Evolutionary conservation across 2,329 filamentous ascomycete genomes (phyloP).

Genomic region (Lizonia empirigonia): DNA sequence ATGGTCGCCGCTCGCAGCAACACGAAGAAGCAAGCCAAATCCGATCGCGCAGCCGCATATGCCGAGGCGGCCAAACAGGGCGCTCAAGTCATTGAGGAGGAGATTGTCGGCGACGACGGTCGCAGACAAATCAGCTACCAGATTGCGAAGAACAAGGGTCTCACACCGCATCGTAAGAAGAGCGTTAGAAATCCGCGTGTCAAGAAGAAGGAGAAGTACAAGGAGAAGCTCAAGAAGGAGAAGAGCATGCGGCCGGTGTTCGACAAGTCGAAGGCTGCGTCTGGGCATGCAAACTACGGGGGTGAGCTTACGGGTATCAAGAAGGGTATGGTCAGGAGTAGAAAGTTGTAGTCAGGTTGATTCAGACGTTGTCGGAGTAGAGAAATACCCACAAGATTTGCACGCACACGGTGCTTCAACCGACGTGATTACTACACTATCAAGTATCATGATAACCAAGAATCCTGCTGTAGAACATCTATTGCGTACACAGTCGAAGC

Average conservation of each 20-base stretch:
- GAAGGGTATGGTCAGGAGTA: conserved; percentile 87
- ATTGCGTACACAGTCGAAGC: no score
- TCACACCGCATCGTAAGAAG: conserved; percentile 89
- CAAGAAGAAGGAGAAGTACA: conserved; percentile 97
- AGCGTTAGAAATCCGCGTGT: conserved; percentile 92
- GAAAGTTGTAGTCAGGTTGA: conserved; percentile 70
- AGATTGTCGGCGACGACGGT: conserved; percentile 77
- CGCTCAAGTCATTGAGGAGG: conserved; percentile 68
- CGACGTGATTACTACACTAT: no score
- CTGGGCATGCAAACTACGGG: conserved; percentile 67
- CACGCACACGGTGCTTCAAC: not conserved
- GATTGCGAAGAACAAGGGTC: conserved; percentile 97
- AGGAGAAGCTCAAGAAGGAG: conserved; percentile 97
- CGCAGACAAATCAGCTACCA: conserved; percentile 92
- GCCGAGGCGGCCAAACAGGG: conserved; percentile 61
- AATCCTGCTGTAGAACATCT: no score
- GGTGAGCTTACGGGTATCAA: conserved; percentile 97
- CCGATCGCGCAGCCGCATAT: conserved; percentile 66
- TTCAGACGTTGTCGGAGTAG: not conserved
- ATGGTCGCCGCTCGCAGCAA: conserved; percentile 74
- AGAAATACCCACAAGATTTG: conserved; percentile 1
- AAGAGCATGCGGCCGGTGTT: conserved; percentile 83
- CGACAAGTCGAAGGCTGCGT: conserved; percentile 78
- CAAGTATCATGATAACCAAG: no score
- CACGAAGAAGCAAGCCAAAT: conserved; percentile 74